Conservation (phyloP, 1,284 basidiomycete genomes). For the Fomitopsis palustris region DNA sequence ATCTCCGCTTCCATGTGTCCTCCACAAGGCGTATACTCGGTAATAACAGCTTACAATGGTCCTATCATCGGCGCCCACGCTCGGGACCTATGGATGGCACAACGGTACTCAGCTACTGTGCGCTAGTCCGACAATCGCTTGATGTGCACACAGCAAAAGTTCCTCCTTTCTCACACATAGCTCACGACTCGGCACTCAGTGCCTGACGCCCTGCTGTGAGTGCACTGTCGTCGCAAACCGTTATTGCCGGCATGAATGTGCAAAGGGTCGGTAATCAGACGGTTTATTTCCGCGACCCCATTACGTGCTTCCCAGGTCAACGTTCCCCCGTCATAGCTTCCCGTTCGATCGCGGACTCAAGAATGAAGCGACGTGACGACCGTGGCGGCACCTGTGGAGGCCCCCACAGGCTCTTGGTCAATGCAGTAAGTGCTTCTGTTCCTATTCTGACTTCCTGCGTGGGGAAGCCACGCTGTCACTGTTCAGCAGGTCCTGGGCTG, state of each 20-base stretch:
- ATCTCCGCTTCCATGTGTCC: background rate
- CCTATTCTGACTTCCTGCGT: background rate
- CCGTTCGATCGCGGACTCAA: background rate
- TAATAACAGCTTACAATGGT: background rate
- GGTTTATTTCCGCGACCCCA: background rate
- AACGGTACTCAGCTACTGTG: background rate
- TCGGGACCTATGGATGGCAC: background rate
- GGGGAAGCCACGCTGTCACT: background rate
- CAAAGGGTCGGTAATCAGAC: background rate
- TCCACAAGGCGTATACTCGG: background rate
- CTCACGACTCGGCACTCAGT: background rate
- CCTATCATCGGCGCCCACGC: background rate
- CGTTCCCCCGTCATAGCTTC: background rate
- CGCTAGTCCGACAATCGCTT: background rate
- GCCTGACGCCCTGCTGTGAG: background rate
- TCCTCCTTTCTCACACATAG: background rate
- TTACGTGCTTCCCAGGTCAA: background rate
- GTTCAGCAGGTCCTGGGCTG: too few species aligned
- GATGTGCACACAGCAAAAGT: background rate
- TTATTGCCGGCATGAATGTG: background rate
- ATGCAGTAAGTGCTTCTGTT: background rate
- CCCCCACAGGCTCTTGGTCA: background rate
- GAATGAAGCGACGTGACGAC: background rate
- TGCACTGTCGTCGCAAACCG: background rate
- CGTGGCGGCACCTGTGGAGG: background rate